Conservation (phyloP, 1,284 basidiomycete genomes). For the Jaminaea rosea region DNA sequence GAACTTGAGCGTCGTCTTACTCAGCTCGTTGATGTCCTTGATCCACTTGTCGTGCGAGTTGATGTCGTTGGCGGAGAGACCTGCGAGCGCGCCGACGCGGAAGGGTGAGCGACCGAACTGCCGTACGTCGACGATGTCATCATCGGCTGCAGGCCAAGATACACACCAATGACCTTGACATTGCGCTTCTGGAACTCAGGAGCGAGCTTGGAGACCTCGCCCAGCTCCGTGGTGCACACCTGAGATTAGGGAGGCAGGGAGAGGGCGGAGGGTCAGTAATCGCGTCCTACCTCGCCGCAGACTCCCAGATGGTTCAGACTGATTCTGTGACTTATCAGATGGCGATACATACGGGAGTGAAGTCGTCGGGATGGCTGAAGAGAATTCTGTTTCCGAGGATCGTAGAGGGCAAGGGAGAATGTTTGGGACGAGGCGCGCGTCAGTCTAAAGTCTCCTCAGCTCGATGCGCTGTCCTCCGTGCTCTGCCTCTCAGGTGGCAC, state of each 20-base stretch:
- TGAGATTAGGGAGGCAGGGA: background rate
- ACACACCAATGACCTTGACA: conserved; percentile 59
- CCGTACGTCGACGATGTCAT: too few species aligned
- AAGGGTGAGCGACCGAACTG: too few species aligned
- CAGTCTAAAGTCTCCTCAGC: too few species aligned
- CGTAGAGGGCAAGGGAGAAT: too few species aligned
- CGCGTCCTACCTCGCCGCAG: too few species aligned
- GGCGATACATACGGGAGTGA: conserved; percentile 54
- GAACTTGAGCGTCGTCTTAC: conserved; percentile 70
- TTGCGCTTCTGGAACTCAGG: conserved; percentile 75
- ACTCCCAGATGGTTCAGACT: too few species aligned
- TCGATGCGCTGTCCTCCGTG: too few species aligned
- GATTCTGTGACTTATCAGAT: too few species aligned
- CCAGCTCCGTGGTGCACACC: conserved; percentile 74
- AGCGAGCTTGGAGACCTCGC: conserved; percentile 79
- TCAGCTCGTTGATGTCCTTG: conserved; percentile 67
- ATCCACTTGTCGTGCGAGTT: conserved; percentile 76
- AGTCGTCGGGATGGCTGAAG: conserved; percentile 64
- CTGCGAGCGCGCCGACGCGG: conserved; percentile 54
- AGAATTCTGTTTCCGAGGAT: too few species aligned
- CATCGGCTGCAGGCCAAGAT: too few species aligned
- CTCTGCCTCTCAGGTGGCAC: too few species aligned
- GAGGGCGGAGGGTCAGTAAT: conserved; percentile 45
- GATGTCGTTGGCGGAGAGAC: conserved; percentile 85
- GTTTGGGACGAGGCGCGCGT: too few species aligned